Percentiles rank a stretch among this genome's conserved stretches.
phyloP scores from a whole-genome alignment of 768 basidiomycete species.

The Leccinum pellstonianum region DNA sequence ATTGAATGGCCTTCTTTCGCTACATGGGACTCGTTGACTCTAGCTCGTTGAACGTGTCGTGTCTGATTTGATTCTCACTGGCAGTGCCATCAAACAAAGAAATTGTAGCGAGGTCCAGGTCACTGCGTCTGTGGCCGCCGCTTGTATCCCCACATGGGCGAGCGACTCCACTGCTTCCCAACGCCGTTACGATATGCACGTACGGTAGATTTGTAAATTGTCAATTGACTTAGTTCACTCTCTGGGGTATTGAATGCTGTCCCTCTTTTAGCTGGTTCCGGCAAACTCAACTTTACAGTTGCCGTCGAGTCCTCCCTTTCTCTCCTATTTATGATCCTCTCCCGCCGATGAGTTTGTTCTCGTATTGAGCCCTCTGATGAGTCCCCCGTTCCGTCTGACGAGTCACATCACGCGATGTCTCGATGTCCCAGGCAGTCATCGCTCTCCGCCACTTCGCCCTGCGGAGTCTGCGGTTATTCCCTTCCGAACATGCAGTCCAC shows the following conservation, averaged over 20 bases:
- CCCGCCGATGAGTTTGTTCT: background rate
- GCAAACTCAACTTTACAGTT: constrained; percentile 16
- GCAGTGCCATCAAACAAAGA: background rate
- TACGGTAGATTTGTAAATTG: background rate
- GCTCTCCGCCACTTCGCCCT: background rate
- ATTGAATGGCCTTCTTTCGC: background rate
- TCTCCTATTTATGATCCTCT: constrained; percentile 28
- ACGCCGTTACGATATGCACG: constrained; percentile 1
- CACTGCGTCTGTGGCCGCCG: constrained; percentile 3
- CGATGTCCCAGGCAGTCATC: background rate
- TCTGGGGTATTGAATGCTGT: background rate
- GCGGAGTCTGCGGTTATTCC: constrained; percentile 7
- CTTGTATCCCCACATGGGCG: constrained; percentile 14
- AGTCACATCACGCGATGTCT: constrained; percentile 7
- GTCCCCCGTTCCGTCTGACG: constrained; percentile 1
- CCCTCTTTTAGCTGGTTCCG: constrained; percentile 21
- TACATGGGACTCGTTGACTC: background rate
- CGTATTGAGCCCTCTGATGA: constrained; percentile 18
- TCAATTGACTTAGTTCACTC: background rate
- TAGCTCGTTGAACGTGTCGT: background rate
- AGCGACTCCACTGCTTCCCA: constrained; percentile 6
- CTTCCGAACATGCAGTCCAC: constrained; percentile 10
- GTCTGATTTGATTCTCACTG: background rate
- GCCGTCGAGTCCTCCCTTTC: constrained; percentile 17
- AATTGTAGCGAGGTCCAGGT: background rate